Conservation (phyloP, 129 eudicot genomes). For the Centella asiatica region DNA sequence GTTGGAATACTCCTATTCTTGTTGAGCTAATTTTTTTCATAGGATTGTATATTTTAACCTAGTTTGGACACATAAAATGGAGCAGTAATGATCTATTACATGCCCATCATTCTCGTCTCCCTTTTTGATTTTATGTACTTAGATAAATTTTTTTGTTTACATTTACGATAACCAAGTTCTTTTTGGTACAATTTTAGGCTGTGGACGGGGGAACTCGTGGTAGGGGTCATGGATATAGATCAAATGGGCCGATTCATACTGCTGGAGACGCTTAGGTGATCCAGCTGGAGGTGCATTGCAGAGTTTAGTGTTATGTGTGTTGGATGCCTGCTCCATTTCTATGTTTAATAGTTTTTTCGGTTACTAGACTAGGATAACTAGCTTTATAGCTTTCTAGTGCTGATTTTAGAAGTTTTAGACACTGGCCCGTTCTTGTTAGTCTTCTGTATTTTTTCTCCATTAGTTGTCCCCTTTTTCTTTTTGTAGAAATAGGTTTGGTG, state of each 20-base stretch:
- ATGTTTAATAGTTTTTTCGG: slow-evolving; percentile 15
- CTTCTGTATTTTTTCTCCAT: slow-evolving; percentile 10
- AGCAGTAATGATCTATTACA: no score
- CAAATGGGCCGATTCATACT: slow-evolving; percentile 40
- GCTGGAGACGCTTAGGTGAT: slow-evolving; percentile 33
- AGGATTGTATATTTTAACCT: no score
- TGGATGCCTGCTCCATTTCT: slow-evolving; percentile 42
- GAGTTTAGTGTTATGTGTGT: slow-evolving; percentile 21
- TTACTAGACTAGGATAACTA: slow-evolving; percentile 30
- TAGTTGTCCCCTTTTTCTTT: not conserved
- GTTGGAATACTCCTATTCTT: no score
- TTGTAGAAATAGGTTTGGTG: slow-evolving; percentile 16
- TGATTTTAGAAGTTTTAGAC: slow-evolving; percentile 30
- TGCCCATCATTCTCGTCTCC: no score
- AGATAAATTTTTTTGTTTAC: no score
- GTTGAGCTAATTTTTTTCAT: no score
- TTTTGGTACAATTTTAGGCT: slow-evolving; percentile 48
- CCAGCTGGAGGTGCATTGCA: slow-evolving; percentile 7
- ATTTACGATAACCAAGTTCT: no score
- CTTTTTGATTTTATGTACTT: no score
- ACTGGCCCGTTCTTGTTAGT: slow-evolving; percentile 17
- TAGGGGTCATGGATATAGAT: slow-evolving; percentile 60
- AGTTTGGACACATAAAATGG: no score
- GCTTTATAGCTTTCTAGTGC: slow-evolving; percentile 45
- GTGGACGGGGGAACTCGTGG: slow-evolving; percentile 85